Evolutionary conservation across 2,329 filamentous ascomycete genomes (phyloP), one percentile per base, ranked within the genome.

Genomic region (Phaeosphaeriaceae sp.): DNA sequence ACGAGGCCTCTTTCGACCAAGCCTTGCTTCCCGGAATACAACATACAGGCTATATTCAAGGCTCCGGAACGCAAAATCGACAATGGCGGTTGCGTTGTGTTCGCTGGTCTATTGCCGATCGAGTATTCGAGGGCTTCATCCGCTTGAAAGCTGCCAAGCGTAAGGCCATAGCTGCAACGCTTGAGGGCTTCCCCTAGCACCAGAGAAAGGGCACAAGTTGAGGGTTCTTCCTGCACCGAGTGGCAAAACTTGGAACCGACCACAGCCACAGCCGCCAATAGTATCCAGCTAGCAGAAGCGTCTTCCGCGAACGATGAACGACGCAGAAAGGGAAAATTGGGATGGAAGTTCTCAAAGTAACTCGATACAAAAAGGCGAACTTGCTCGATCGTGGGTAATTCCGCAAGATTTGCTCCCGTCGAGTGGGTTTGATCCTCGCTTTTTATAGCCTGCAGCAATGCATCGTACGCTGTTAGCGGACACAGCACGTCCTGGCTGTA

Each of bases 291-390:
- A 21, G 24, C 28, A 35, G 8, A 60, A 30, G 22, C 52, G 26
- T 40, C 56, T 40, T 52, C 46, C 35, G 26, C 30, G 46, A 74
- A 64, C 3, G 60, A 66, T 0, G 61, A 61, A 26, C 46, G 54
- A 47, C 76, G 72, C 9, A 76, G 50, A 44, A 76, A 70, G 3
- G 75, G 74, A 17, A 77, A 63, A 13, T 65, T 60, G 22, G 67
- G 64, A 49, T 71, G 65, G 40, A 76, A 75, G 35, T 63, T 56
- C 8, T 70, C 67, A 44, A 72, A 66, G 54, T 73, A 75, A 1
- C 71, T 57, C 19, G 58, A 60, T 22, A 75, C 56, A 13, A 21
- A 76, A 52, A 52, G 56, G 48, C 53, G 70, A 60, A 55, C 35
- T 17, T 40, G 35, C 35, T 71, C 48, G 42, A 69, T 49, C 11